A percentile compares a stretch with the other conserved stretches of the same genome.
phyloP scores from a whole-genome alignment of 1,139 yeast genomes.

The Scheffersomyces stambukii region DNA sequence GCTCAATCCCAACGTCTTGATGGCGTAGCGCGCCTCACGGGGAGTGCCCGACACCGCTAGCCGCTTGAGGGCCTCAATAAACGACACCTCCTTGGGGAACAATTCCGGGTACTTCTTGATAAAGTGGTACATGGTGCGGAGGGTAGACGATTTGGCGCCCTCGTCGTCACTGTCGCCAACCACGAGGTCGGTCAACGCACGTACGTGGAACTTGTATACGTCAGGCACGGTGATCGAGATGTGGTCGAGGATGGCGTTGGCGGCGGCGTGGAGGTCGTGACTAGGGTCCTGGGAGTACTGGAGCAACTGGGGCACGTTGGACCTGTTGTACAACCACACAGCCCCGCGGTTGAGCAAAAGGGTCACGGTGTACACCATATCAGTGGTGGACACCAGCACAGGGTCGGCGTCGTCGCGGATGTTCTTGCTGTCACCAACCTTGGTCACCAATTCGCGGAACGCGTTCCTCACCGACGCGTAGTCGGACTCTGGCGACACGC shows the following conservation, averaged over 20 bases:
- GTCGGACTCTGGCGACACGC: constrained; percentile 57
- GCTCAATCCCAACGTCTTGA: constrained; percentile 52
- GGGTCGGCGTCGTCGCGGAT: constrained; percentile 37
- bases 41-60: constrained; percentile 55
- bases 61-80: constrained; percentile 36
- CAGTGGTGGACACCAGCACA: constrained; percentile 39
- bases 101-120: constrained; percentile 44
- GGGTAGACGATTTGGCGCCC: constrained; percentile 15
- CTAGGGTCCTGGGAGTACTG: constrained; percentile 37
- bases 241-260: constrained; percentile 54
- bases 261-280: constrained; percentile 26
- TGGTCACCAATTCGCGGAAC: constrained; percentile 55
- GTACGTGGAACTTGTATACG: constrained; percentile 58
- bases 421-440: constrained; percentile 49
- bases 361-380: constrained; percentile 50
- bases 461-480: constrained; percentile 57
- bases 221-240: constrained; percentile 63
- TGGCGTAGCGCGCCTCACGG: constrained; percentile 61
- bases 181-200: constrained; percentile 43
- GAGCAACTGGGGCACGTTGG: constrained; percentile 56
- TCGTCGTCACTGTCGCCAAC: constrained; percentile 12
- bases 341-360: constrained; percentile 61
- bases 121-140: constrained; percentile 62
- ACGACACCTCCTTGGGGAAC: constrained; percentile 30
- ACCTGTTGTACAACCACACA: constrained; percentile 58